Conservation (phyloP, 148 eudicot species). For the Arbutus unedo region DNA sequence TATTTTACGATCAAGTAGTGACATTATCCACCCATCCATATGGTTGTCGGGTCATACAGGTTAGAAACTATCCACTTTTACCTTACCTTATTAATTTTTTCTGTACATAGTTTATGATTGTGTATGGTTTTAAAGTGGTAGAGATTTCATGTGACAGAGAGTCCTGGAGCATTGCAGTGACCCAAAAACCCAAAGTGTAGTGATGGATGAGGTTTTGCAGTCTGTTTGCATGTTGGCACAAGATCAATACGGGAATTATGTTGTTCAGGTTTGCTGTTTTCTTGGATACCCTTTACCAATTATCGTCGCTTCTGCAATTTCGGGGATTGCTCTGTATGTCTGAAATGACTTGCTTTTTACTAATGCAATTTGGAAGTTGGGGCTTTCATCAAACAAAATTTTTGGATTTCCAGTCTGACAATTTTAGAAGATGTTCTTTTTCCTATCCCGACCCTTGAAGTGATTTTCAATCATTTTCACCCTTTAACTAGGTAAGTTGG, state of each 20-base stretch:
- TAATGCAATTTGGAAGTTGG: not conserved
- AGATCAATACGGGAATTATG: constrained; percentile 85
- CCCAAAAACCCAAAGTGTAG: constrained; percentile 56
- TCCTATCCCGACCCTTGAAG: not conserved
- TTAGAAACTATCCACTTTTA: constrained; percentile 10
- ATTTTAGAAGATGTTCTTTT: not conserved
- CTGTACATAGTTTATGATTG: not conserved
- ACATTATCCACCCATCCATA: constrained; percentile 86
- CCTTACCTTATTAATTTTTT: not conserved
- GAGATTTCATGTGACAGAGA: constrained; percentile 49
- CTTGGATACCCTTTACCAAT: not conserved
- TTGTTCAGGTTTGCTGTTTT: constrained; percentile 62
- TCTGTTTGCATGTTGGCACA: constrained; percentile 75
- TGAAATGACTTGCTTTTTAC: not conserved
- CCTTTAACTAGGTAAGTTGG: not conserved
- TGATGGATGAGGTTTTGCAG: constrained; percentile 81
- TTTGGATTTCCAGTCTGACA: not conserved
- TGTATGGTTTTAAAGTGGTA: not conserved
- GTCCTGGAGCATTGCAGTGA: constrained; percentile 88
- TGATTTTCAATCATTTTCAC: not conserved
- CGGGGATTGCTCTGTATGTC: not conserved
- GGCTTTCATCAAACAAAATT: not conserved
- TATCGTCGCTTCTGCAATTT: not conserved
- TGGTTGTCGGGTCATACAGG: constrained; percentile 96
- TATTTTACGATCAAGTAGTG: constrained; percentile 80